Conservation (phyloP, 2,329 filamentous ascomycete species). For the Nothophaeocryptopus gaeumannii region DNA sequence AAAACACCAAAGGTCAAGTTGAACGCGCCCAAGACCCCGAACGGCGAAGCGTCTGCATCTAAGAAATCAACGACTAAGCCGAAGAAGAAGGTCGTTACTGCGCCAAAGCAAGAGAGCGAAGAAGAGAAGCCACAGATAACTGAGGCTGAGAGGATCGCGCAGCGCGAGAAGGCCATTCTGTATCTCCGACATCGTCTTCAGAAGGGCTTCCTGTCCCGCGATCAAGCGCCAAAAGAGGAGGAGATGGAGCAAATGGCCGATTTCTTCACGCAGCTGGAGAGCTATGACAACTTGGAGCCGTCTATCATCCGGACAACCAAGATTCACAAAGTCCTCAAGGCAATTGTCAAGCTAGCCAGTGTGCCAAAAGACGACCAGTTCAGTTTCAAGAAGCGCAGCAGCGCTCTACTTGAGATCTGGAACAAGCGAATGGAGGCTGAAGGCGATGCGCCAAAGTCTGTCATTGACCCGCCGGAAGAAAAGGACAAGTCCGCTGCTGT, state of each 20-base stretch:
- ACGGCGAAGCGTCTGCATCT: slow-evolving; percentile 33
- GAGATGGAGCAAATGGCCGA: slow-evolving; percentile 78
- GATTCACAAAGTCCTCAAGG: slow-evolving; percentile 98
- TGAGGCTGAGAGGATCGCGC: slow-evolving; percentile 54
- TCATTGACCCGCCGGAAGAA: slow-evolving; percentile 34
- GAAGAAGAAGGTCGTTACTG: slow-evolving; percentile 57
- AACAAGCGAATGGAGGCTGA: slow-evolving; percentile 64
- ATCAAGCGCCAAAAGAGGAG: slow-evolving; percentile 79
- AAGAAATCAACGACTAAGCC: slow-evolving; percentile 50
- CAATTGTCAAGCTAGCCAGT: slow-evolving; percentile 78
- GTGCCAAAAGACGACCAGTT: slow-evolving; percentile 89
- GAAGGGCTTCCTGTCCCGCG: slow-evolving; percentile 83
- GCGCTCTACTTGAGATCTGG: slow-evolving; percentile 81
- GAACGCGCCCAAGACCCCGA: slow-evolving; percentile 44
- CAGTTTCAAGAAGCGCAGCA: slow-evolving; percentile 80
- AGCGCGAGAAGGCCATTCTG: slow-evolving; percentile 68
- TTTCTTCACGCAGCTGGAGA: slow-evolving; percentile 77
- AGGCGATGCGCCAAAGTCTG: slow-evolving; percentile 36
- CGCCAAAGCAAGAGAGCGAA: slow-evolving; percentile 54
- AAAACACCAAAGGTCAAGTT: slow-evolving; percentile 52
- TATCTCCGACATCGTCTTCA: slow-evolving; percentile 94
- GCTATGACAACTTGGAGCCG: slow-evolving; percentile 75
- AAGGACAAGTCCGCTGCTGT: slow-evolving; percentile 21
- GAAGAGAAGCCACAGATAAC: slow-evolving; percentile 57
- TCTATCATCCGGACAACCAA: slow-evolving; percentile 87